These are phyloP conservation scores for Saccharomyces hybrid DNA, from an alignment of 1,139 yeast species.

Conservation along the genomic window DNA sequence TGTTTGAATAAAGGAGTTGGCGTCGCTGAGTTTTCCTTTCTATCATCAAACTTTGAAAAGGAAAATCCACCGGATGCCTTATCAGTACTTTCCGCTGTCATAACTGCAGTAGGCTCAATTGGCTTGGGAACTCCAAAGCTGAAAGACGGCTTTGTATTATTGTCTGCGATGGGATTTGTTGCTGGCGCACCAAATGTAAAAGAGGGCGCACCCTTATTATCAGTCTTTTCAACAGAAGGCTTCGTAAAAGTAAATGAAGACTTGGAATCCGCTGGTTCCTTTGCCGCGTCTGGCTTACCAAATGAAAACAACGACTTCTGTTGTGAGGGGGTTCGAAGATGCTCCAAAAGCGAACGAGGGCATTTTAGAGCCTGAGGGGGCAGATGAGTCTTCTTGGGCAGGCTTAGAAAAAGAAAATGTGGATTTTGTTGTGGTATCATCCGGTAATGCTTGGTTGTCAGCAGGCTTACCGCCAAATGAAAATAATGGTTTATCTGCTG, in stretches of 20 bases:
- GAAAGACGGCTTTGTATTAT: background rate
- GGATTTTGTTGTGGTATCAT: conserved; percentile 4
- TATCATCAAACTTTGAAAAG: background rate
- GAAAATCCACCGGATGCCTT: background rate
- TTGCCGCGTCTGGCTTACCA: conserved; percentile 1
- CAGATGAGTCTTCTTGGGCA: conserved; percentile 1
- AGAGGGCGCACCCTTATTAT: background rate
- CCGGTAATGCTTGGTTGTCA: background rate
- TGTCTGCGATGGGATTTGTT: background rate
- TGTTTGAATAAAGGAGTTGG: background rate
- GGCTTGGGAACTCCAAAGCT: conserved; percentile 1
- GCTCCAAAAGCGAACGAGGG: conserved; percentile 12
- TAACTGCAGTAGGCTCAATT: background rate
- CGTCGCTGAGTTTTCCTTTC: background rate
- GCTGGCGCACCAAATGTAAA: conserved; percentile 3
- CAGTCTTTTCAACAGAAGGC: background rate
- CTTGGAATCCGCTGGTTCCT: background rate
- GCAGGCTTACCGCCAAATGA: background rate
- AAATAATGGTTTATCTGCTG: background rate
- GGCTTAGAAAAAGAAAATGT: conserved; percentile 12
- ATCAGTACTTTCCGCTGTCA: background rate
- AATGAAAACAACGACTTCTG: conserved; percentile 5
- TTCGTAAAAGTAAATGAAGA: conserved; percentile 3
- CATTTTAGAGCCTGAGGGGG: background rate
- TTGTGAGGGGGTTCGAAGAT: background rate